These are phyloP conservation scores for Capillidium rhysosporum DNA, from an alignment of 371 early-diverging fungal genomes.

Conservation along the genomic window DNA sequence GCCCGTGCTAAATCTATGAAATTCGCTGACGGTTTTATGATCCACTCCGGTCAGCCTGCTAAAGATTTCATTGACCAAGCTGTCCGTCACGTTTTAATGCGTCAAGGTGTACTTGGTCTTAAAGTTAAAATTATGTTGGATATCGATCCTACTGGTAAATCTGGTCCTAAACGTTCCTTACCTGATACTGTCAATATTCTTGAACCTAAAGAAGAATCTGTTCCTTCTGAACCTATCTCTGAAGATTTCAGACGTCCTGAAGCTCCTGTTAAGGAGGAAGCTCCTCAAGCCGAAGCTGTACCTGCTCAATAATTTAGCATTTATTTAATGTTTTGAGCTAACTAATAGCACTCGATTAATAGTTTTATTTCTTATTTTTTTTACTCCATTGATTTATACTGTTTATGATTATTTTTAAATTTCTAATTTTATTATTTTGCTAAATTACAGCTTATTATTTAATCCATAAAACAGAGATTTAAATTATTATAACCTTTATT, in stretches of 20 bases:
- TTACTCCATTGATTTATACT: too few relatives aligned
- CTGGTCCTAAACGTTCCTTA: constrained; percentile 90
- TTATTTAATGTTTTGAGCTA: background rate
- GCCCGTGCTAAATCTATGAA: constrained; percentile 99
- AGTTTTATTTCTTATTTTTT: too few relatives aligned
- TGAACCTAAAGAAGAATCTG: constrained; percentile 71
- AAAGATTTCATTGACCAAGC: constrained; percentile 95
- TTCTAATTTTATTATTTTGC: too few relatives aligned
- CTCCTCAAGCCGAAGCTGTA: constrained; percentile 12
- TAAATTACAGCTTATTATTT: too few relatives aligned
- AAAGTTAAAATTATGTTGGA: constrained; percentile 99
- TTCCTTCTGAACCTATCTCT: constrained; percentile 48
- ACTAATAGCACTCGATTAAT: too few relatives aligned
- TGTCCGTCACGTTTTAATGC: constrained; percentile 95
- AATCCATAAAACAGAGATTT: too few relatives aligned
- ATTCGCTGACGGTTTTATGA: constrained; percentile 99
- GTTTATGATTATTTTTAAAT: too few relatives aligned
- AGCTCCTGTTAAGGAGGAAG: constrained; percentile 19
- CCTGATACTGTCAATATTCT: constrained; percentile 96
- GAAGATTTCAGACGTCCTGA: constrained; percentile 43
- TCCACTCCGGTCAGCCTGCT: constrained; percentile 98
- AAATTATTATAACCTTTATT: too few relatives aligned
- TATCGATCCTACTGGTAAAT: constrained; percentile 89
- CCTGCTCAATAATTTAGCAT: background rate
- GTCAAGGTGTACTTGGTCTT: constrained; percentile 99